Conservation (phyloP, 352 stramenopile species). For the Globisporangium echinulatum region DNA sequence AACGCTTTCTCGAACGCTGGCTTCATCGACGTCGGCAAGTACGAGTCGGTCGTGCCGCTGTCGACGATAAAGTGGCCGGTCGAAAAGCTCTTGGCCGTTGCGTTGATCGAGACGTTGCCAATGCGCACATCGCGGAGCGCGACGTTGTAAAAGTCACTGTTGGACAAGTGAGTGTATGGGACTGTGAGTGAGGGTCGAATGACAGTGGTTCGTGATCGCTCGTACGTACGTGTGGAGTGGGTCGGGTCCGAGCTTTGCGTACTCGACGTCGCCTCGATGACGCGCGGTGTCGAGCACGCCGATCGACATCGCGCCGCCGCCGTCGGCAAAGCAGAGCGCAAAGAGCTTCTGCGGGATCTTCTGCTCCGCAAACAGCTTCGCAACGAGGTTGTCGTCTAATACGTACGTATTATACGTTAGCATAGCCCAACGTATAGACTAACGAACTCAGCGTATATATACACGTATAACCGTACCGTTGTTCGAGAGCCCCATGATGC, state of each 20-base stretch:
- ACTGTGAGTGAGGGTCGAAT: too few relatives aligned
- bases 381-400: conserved; percentile 58
- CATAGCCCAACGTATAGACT: background rate
- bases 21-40: conserved; percentile 50
- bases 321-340: conserved; percentile 64
- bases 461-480: conserved; percentile 21
- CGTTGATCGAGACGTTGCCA: conserved; percentile 48
- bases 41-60: conserved; percentile 82
- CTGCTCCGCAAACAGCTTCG: conserved; percentile 67
- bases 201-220: too few relatives aligned
- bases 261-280: conserved; percentile 47
- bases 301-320: conserved; percentile 67
- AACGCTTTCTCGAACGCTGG: conserved; percentile 53
- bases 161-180: background rate
- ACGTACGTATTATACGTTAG: background rate
- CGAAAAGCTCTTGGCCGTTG: conserved; percentile 4
- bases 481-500: conserved; percentile 82
- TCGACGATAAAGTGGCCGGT: conserved; percentile 75
- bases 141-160: conserved; percentile 60
- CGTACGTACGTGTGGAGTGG: conserved; percentile 16
- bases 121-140: conserved; percentile 65
- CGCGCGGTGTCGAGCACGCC: conserved; percentile 38
- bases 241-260: conserved; percentile 47
- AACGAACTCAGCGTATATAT: background rate
- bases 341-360: conserved; percentile 81